These are phyloP conservation scores for Coemansia guatemalensis DNA, from an alignment of 192 early-diverging fungal genomes.

Conservation along the genomic window DNA sequence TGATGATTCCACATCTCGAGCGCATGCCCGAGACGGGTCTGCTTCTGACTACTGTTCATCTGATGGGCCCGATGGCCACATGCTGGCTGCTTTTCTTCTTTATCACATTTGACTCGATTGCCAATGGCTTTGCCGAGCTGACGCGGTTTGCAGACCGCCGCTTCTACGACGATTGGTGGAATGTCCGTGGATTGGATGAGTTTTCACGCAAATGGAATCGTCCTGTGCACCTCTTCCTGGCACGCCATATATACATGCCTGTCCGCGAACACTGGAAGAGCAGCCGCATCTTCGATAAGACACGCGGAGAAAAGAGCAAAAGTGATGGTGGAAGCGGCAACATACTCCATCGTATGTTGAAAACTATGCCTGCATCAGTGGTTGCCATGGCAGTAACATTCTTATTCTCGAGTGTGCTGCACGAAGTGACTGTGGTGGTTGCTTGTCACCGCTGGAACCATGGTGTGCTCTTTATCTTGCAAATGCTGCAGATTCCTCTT, in stretches of 20 bases:
- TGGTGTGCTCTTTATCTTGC: conserved; percentile 48
- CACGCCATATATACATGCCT: conserved; percentile 88
- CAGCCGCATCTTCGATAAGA: background rate
- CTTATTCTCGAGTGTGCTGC: conserved; percentile 51
- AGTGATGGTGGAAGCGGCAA: background rate
- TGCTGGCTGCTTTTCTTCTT: conserved; percentile 91
- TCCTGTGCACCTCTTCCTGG: conserved; percentile 89
- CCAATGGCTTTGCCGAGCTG: conserved; percentile 94
- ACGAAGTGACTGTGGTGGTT: conserved; percentile 43
- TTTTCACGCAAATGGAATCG: conserved; percentile 98
- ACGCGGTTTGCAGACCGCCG: conserved; percentile 92
- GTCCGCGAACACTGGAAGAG: conserved; percentile 60
- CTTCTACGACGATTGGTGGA: conserved; percentile 99
- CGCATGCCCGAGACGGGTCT: conserved; percentile 64
- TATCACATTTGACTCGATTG: conserved; percentile 96
- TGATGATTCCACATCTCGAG: conserved; percentile 79
- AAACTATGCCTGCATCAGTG: conserved; percentile 30
- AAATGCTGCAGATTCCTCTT: conserved; percentile 78
- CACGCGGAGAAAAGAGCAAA: background rate
- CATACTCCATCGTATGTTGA: too few species aligned
- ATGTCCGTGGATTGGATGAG: conserved; percentile 83
- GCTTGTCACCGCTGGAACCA: conserved; percentile 49
- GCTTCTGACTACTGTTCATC: conserved; percentile 57
- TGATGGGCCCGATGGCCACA: conserved; percentile 89
- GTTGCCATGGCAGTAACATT: conserved; percentile 53